Evolutionary conservation across 1,284 basidiomycete species (phyloP), one percentile per base, ranked within the genome.

Genomic region (Albatrellus sp.): DNA sequence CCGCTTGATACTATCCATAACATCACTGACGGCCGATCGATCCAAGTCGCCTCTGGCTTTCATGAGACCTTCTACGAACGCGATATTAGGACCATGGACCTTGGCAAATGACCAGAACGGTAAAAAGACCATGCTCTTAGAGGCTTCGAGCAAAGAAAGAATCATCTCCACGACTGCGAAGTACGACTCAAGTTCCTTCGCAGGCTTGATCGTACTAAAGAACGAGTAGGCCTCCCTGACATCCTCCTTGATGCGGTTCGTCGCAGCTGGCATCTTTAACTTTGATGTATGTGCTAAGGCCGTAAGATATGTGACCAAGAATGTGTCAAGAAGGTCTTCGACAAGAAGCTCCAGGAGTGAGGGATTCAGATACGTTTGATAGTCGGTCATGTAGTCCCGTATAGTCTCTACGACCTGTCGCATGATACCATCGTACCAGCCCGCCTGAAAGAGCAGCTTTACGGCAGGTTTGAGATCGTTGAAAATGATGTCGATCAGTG

Each of bases 91-190:
- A 2, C 96, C 94, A 60, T 97, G 88, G 13, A 86, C 77, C 57
- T 92, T 90, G n/a, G 93, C 94, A 62, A 99, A 98, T 10, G 80
- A 75, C 88, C 89, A 91, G 62, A 84, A 98, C 17, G 94, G 93
- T 48, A 98, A 68, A 68, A 98, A 97, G 2, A 89, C 84, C 69
- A 98, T 82, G 52, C 90, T 89, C 60, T 89, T 84, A 29, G 87
- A 90, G 1, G 93, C 90, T 47, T 89, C 86, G 29, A 98, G 66
- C 61, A 99, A 75, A 5, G 81, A 75, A 10, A 92, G 69, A 35
- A 94, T 76, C 69, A 82, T 73, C 57, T 97, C 88, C 46, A 98
- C 66, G 39, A 98, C 80, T 55, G 92, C 86, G 51, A 98, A 90
- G 53, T 82, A 75, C 36, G 69, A 66, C 54, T 91, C 83, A 32